Evolutionary conservation across 495 filamentous ascomycete genomes (phyloP), one percentile per base, ranked within the genome.

Genomic region (Aspergillus biplanus): DNA sequence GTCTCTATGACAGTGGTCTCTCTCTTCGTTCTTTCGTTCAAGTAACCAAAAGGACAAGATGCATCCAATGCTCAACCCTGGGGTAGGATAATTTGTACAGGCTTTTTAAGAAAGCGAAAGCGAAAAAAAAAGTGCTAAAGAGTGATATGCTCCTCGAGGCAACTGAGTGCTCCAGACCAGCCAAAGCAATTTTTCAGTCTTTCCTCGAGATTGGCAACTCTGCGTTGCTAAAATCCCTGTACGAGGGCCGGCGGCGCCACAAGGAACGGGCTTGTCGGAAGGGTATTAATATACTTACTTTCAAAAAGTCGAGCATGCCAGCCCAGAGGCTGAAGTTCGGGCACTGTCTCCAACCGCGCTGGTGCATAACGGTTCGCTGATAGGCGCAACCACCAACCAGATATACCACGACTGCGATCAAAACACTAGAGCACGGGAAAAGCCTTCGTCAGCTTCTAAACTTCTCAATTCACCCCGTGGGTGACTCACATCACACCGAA

Each of bases 301-400:
- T 88, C 61, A 97, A 68, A 68, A 96, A 95, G 56, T 87, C 86
- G 65, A 90, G 83, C 46, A 97, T 89, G n/a, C 91, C 89, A 33
- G 91, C 87, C 96, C 96, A 99, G 55, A 97, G 81, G 62, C 83
- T 86, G 78, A 93, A 97, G 75, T 99, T 97, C 15, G 96, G 96
- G 61, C 97, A 82, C 71, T 98, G 96, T 65, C 90, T 85, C 96
- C 93, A 99, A 33, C 96, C 96, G 35, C 96, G 83, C 58, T 96
- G 93, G 72, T 98, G 91, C 79, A 92, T 91, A 59, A 99, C 96
- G 11, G 90, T 96, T 52, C 96, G 87, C 71, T 97, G 92, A 76
- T 98, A 99, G 42, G 96, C 90, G 69, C 95, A 91, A 67, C 96
- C 96, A 60, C 96, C 96, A 31, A 96, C 78, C 44, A 97, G 73